These are phyloP conservation scores for Pseudogymnoascus pannorum DNA, from an alignment of 2,329 filamentous ascomycete species.

Conservation along the genomic window DNA sequence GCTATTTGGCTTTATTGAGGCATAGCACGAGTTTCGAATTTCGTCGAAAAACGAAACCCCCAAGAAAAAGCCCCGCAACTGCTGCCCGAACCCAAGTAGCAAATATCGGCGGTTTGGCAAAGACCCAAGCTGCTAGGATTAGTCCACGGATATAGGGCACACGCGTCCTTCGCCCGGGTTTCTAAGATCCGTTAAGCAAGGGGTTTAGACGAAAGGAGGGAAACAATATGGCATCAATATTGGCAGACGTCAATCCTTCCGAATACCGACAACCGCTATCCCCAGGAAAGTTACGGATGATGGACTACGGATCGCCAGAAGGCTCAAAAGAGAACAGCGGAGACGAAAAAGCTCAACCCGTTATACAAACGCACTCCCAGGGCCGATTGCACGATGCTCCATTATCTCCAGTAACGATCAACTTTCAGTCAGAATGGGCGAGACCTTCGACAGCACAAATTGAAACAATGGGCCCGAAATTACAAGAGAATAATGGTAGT, in stretches of 20 bases:
- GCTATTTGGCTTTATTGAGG: neutral
- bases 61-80: neutral
- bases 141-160: neutral
- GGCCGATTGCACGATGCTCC: slow-evolving; percentile 42
- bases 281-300: neutral
- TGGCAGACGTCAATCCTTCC: neutral
- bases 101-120: neutral
- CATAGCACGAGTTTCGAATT: neutral
- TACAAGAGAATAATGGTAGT: slow-evolving; percentile 13
- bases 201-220: slow-evolving; percentile 6
- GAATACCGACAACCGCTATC: neutral
- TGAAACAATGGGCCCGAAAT: slow-evolving; percentile 28
- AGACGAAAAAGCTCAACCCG: neutral
- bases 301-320: neutral
- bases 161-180: neutral
- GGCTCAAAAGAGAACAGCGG: slow-evolving; percentile 1
- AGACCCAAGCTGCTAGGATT: neutral
- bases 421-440: slow-evolving; percentile 46
- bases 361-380: slow-evolving; percentile 18
- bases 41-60: neutral
- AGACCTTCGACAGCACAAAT: slow-evolving; percentile 46
- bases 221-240: neutral
- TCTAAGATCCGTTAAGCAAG: slow-evolving; percentile 1
- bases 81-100: neutral
- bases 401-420: slow-evolving; percentile 49